A percentile compares a stretch with the other conserved stretches of the same genome.
Evolutionary conservation across 2,329 filamentous ascomycete species (phyloP).

Genomic region (Sclerotinia subarctica): DNA sequence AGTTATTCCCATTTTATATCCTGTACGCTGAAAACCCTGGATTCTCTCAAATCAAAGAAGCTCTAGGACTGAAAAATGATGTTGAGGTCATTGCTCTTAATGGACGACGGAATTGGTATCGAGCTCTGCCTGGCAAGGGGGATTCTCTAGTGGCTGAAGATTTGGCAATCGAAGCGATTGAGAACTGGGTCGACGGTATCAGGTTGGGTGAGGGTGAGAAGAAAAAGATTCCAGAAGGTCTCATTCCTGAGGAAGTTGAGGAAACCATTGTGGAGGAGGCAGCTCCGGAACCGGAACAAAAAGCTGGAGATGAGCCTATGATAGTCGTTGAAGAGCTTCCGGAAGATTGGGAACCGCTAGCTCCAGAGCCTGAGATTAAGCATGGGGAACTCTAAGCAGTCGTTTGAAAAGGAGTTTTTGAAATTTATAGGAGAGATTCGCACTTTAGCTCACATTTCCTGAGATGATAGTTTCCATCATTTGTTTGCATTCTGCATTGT

Average conservation of each 20-base stretch:
- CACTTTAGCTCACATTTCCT: background rate
- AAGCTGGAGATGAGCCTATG: slow-evolving; percentile 20
- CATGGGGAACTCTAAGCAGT: slow-evolving; percentile 21
- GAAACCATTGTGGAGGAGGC: slow-evolving; percentile 45
- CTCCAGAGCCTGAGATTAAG: slow-evolving; percentile 20
- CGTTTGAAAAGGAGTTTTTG: background rate
- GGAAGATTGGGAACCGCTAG: slow-evolving; percentile 7
- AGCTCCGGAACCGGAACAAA: slow-evolving; percentile 28
- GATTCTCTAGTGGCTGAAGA: slow-evolving; percentile 40
- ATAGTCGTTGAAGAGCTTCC: slow-evolving; percentile 11
- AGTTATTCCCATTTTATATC: slow-evolving; percentile 80
- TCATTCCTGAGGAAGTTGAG: slow-evolving; percentile 47
- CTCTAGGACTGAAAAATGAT: slow-evolving; percentile 59
- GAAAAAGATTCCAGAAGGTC: slow-evolving; percentile 64
- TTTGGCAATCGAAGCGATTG: slow-evolving; percentile 61
- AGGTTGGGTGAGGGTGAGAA: slow-evolving; percentile 83
- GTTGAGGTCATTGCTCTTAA: slow-evolving; percentile 80
- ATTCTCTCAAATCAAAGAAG: slow-evolving; percentile 52
- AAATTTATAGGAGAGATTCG: background rate
- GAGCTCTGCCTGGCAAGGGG: slow-evolving; percentile 51
- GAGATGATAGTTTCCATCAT: background rate
- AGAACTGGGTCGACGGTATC: slow-evolving; percentile 88
- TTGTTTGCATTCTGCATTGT: background rate
- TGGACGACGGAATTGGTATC: slow-evolving; percentile 82
- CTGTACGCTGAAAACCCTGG: slow-evolving; percentile 62